Evolutionary conservation across 441 rosid genomes (phyloP).

Genomic region (Erodium texanum): DNA sequence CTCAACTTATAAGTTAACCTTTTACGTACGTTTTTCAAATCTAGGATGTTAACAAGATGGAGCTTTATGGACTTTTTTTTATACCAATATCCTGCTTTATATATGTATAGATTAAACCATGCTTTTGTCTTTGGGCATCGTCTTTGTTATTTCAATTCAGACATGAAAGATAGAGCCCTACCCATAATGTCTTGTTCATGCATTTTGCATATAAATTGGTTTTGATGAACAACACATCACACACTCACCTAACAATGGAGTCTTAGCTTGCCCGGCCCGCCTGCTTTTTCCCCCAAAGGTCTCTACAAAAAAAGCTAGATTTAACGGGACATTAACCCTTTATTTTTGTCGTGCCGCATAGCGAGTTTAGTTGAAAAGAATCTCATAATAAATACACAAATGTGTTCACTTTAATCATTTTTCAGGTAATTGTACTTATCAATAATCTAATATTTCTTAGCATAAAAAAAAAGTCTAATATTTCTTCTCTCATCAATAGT

Average conservation of each 20-base stretch:
- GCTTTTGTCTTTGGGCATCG: not conserved
- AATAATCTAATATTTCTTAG: too few species aligned
- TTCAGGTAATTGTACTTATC: too few species aligned
- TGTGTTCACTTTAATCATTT: too few species aligned
- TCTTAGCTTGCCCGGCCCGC: not conserved
- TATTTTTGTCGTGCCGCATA: not conserved
- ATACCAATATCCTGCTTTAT: too few species aligned
- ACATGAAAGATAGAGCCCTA: not conserved
- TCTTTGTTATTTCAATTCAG: not conserved
- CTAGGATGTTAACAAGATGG: too few species aligned
- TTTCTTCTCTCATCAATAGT: too few species aligned
- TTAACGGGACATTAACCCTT: not conserved
- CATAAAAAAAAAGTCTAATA: too few species aligned
- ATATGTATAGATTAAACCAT: not conserved
- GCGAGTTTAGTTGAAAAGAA: too few species aligned
- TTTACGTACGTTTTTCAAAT: too few species aligned
- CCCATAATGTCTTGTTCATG: not conserved
- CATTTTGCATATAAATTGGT: not conserved
- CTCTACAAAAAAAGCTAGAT: not conserved
- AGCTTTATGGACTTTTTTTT: too few species aligned
- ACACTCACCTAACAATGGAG: not conserved
- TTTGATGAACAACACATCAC: not conserved
- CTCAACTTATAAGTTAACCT: too few species aligned
- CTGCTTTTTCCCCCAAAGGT: not conserved
- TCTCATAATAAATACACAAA: too few species aligned